phyloP scores from a whole-genome alignment of 2,329 filamentous ascomycete genomes.

The Fusarium guadeloupense region DNA sequence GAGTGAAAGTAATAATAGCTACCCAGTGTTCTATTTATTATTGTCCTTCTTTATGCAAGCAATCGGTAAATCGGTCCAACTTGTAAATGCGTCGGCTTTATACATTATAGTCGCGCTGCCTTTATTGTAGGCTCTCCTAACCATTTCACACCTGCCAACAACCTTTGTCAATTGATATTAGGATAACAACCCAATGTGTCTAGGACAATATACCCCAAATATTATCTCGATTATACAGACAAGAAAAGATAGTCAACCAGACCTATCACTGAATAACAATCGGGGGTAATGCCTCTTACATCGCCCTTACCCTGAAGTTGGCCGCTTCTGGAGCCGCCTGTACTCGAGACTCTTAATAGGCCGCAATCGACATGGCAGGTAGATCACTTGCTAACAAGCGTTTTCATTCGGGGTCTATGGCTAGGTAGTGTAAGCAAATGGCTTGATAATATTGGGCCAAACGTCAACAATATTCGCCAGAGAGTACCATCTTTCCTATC shows the following conservation, averaged over 20 bases:
- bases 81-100: no score
- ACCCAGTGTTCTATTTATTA: no score
- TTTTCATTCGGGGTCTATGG: neutral
- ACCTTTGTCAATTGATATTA: no score
- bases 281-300: neutral
- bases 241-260: neutral
- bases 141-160: no score
- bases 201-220: neutral
- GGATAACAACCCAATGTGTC: no score
- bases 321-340: neutral
- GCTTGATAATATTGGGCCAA: no score
- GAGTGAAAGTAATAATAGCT: neutral
- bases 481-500: neutral
- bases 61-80: no score
- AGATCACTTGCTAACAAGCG: neutral
- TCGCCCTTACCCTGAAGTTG: constrained; percentile 1
- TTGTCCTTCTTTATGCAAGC: no score
- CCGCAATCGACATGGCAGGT: neutral
- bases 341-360: neutral
- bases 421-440: no score
- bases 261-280: neutral
- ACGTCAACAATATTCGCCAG: neutral
- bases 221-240: neutral
- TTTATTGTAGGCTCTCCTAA: no score
- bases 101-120: no score